These are phyloP conservation scores for Talaromyces ruber DNA, from an alignment of 495 filamentous ascomycete species.

Conservation along the genomic window DNA sequence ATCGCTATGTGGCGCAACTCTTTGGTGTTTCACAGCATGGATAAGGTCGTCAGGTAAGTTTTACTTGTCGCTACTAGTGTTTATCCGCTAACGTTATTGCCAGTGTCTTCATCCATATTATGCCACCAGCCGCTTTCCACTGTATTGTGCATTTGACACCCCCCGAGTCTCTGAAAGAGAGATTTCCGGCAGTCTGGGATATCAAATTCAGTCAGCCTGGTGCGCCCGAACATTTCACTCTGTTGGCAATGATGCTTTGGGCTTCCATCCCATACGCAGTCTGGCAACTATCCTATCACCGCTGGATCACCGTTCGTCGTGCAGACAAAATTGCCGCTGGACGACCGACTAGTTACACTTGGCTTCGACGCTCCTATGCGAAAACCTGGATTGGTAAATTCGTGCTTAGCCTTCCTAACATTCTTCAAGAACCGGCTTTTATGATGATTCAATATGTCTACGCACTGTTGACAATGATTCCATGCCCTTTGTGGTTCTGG, in stretches of 20 bases:
- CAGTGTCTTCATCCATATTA: conserved; percentile 95
- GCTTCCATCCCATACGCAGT: conserved; percentile 83
- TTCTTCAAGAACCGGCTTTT: conserved; percentile 79
- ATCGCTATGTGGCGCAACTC: conserved; percentile 99
- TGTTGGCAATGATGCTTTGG: conserved; percentile 84
- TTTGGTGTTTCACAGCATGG: conserved; percentile 93
- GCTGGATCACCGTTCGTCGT: conserved; percentile 86
- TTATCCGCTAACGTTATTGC: not conserved
- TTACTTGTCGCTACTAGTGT: not conserved
- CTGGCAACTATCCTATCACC: conserved; percentile 89
- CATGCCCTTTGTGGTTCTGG: conserved; percentile 93
- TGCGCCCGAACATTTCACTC: conserved; percentile 67
- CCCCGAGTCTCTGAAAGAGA: conserved; percentile 48
- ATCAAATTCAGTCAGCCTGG: conserved; percentile 67
- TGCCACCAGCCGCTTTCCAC: conserved; percentile 90
- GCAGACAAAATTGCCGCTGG: conserved; percentile 93
- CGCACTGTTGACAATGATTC: conserved; percentile 85
- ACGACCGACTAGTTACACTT: conserved; percentile 92
- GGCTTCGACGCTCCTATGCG: conserved; percentile 84
- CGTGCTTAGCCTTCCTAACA: conserved; percentile 66
- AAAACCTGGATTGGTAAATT: conserved; percentile 81
- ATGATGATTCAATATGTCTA: conserved; percentile 95
- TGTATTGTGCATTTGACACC: conserved; percentile 80
- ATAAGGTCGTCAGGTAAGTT: conserved; percentile 77
- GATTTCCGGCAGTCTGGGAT: conserved; percentile 81